Base-by-base conservation (phyloP, 2,329 filamentous ascomycete species). In the Neoarthrinium moseri region DNA sequence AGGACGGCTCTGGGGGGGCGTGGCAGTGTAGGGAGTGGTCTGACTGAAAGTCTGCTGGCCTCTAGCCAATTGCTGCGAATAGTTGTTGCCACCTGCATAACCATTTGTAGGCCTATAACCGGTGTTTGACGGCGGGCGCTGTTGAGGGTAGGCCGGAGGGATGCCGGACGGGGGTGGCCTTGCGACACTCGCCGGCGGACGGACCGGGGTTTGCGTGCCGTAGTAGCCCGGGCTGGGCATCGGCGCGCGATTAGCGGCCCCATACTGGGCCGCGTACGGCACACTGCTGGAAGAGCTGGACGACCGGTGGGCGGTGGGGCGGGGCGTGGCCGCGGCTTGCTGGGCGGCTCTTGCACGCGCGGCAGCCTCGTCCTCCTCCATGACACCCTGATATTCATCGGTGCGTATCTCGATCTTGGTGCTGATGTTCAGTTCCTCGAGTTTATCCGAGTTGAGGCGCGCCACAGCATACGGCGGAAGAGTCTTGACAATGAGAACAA, bases 381-480 rank as follows among this genome's bases (percentile, higher is more conserved):
- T 84, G 4, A 86, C 81, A 4, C 91, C 91, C 51, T 79, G 80
- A 63, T 88, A 88, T 57, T 90, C 83, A 42, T 86, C 83, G 6
- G 78, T 83, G 49, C 87, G 81, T 37, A 95, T 73, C 48, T 89
- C 70, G 17, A 96, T 78, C 61, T 83, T 89, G 36, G 83, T 89
- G 68, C 86, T 92, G 60, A 95, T 86, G 51, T 89, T 85, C 38
- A 96, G 72, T 47, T 91, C 87, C 23, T 85, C 86, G n/a, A 95
- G 70, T 63, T 91, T 87, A 61, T 95, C 87, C 8, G 90, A 90
- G 57, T 95, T 86, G 50, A 96, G 72, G 58, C 94, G 92, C 5
- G 91, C 85, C 20, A 96, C 87, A 1, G 87, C 88, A 60, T 90
- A 94, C 1, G 91, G 91, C 2, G 91, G 91, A 10, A 96, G 70